phyloP scores from a whole-genome alignment of 768 basidiomycete genomes.

The Melanogaster broomeanus region DNA sequence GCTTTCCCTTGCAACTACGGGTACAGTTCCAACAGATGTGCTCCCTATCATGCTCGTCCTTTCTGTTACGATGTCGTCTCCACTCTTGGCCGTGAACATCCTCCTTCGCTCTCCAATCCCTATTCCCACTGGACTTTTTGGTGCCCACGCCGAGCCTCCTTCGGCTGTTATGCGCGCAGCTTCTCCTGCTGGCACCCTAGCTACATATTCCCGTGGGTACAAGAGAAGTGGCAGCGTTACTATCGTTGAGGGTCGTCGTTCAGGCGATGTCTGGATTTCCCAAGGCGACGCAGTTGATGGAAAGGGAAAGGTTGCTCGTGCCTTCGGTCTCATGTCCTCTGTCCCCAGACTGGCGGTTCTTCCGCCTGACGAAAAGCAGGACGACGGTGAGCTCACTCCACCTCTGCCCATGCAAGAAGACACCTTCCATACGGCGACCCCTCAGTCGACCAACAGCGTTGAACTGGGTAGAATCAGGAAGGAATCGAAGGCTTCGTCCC shows the following conservation, averaged over 20 bases:
- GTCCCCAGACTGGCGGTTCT: slow-evolving; percentile 70
- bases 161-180: slow-evolving; percentile 44
- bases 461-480: slow-evolving; percentile 55
- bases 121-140: slow-evolving; percentile 67
- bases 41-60: slow-evolving; percentile 56
- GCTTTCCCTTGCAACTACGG: slow-evolving; percentile 39
- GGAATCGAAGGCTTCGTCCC: slow-evolving; percentile 59
- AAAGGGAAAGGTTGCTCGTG: slow-evolving; percentile 60
- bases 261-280: slow-evolving; percentile 73
- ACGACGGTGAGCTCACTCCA: slow-evolving; percentile 49
- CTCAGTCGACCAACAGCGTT: slow-evolving; percentile 56
- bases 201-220: slow-evolving; percentile 38
- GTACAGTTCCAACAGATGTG: slow-evolving; percentile 39
- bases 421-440: slow-evolving; percentile 45
- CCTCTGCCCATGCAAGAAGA: slow-evolving; percentile 63
- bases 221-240: slow-evolving; percentile 65
- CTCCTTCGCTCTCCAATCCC: slow-evolving; percentile 63
- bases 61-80: slow-evolving; percentile 68
- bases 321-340: slow-evolving; percentile 61
- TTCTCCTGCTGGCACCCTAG: slow-evolving; percentile 40
- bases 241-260: slow-evolving; percentile 69
- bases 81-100: slow-evolving; percentile 63
- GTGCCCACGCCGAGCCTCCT: slow-evolving; percentile 45
- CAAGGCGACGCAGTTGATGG: slow-evolving; percentile 75
- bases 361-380: slow-evolving; percentile 45